Conservation (phyloP, 768 basidiomycete species). For the Polyporus arcularius region DNA sequence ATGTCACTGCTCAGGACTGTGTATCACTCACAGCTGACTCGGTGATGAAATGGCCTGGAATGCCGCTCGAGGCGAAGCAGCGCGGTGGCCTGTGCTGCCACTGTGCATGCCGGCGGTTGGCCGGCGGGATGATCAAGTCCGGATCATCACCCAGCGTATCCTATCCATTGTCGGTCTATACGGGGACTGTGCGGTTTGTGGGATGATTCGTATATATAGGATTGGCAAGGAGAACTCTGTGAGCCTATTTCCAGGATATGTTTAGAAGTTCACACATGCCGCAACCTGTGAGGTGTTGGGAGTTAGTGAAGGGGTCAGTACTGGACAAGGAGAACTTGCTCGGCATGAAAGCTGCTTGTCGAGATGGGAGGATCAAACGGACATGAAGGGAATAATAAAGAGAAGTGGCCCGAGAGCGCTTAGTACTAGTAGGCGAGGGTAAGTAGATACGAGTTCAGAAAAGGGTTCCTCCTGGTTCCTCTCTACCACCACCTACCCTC, state of each 20-base stretch:
- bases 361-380: too few species aligned
- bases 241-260: slow-evolving; percentile 16
- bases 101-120: background rate
- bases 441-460: too few species aligned
- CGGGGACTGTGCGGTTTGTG: background rate
- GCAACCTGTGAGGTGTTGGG: slow-evolving; percentile 1
- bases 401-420: too few species aligned
- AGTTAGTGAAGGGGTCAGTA: background rate
- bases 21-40: too few species aligned
- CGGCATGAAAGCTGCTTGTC: too few species aligned
- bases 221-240: slow-evolving; percentile 7
- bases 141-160: background rate
- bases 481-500: slow-evolving; percentile 4
- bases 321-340: background rate
- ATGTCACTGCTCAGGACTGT: too few species aligned
- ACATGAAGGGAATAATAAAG: too few species aligned
- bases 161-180: background rate
- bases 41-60: too few species aligned
- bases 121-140: background rate
- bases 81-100: background rate
- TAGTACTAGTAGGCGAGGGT: too few species aligned
- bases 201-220: background rate
- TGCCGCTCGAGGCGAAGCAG: too few species aligned
- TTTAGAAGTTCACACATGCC: slow-evolving; percentile 5
- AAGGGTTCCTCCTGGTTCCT: too few species aligned